Conservation (phyloP, 163 green algal genomes). For the Scenedesmus sp. region DNA sequence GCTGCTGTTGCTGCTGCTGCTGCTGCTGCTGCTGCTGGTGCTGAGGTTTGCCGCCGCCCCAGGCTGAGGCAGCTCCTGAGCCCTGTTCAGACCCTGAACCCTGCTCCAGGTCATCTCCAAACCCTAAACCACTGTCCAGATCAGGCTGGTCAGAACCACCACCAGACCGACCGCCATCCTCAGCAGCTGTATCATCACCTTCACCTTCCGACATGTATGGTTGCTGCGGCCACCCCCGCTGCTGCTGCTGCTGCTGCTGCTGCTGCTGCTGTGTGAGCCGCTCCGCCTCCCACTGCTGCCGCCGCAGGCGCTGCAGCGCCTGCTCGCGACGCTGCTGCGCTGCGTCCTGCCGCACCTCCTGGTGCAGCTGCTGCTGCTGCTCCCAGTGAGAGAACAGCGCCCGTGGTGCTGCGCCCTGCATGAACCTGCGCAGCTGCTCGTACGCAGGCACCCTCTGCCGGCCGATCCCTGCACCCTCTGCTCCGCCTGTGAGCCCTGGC, state of each 20-base stretch:
- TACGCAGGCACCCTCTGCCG: background rate
- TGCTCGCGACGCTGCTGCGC: background rate
- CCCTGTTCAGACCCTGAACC: background rate
- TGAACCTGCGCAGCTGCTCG: background rate
- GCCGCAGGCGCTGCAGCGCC: background rate
- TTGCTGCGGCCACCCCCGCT: background rate
- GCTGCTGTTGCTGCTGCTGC: background rate
- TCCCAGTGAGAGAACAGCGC: background rate
- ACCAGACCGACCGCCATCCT: background rate
- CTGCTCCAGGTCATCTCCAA: background rate
- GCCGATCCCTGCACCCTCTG: background rate
- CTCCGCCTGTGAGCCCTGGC: background rate
- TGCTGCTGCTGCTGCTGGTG: background rate
- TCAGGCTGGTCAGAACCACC: background rate
- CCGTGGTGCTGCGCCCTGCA: background rate
- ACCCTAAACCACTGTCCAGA: background rate
- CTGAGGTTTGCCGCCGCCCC: background rate
- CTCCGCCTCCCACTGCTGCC: background rate
- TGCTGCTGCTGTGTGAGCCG: background rate
- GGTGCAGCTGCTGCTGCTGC: conserved; percentile 23
- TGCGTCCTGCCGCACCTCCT: background rate
- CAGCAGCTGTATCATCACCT: background rate
- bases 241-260: conserved; percentile 5
- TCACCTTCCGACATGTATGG: background rate
- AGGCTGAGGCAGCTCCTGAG: background rate